These are phyloP conservation scores for Tolypocladium album DNA, from an alignment of 2,329 filamentous ascomycete species.

Conservation along the genomic window DNA sequence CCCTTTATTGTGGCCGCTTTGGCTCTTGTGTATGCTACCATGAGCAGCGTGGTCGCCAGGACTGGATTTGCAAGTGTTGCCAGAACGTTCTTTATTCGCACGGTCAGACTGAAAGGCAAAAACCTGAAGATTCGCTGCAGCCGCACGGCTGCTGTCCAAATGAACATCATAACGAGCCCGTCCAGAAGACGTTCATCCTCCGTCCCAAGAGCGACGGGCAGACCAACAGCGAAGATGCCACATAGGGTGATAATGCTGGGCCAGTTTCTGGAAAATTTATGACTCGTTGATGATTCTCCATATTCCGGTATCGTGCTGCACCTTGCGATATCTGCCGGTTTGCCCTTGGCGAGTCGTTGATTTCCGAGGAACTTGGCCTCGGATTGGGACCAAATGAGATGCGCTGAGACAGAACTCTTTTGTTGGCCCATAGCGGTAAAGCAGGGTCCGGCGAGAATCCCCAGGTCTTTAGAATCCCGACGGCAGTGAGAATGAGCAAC, in stretches of 20 bases:
- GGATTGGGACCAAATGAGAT: neutral
- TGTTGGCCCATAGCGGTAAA: neutral
- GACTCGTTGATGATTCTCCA: neutral
- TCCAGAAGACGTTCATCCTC: conserved; percentile 31
- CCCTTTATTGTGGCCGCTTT: conserved; percentile 22
- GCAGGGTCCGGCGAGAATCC: neutral
- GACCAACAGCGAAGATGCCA: conserved; percentile 23
- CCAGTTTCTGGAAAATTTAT: conserved; percentile 1
- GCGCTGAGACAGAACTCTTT: neutral
- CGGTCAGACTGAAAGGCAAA: neutral
- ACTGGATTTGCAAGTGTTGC: conserved; percentile 36
- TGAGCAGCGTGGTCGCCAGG: conserved; percentile 31
- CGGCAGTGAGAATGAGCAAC: conserved; percentile 4
- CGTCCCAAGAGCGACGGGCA: conserved; percentile 25
- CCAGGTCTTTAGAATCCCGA: neutral
- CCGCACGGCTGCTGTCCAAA: conserved; percentile 34
- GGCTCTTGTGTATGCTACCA: conserved; percentile 30
- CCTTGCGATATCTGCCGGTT: neutral
- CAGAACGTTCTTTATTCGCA: conserved; percentile 17
- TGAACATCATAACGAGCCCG: conserved; percentile 32
- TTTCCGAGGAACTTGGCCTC: neutral
- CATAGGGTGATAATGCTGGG: conserved; percentile 20
- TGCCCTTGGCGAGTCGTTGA: neutral
- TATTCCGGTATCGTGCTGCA: too few relatives aligned
- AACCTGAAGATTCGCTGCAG: conserved; percentile 26